phyloP scores from a whole-genome alignment of 805 yeast species.

The Clavispora asparagi region DNA sequence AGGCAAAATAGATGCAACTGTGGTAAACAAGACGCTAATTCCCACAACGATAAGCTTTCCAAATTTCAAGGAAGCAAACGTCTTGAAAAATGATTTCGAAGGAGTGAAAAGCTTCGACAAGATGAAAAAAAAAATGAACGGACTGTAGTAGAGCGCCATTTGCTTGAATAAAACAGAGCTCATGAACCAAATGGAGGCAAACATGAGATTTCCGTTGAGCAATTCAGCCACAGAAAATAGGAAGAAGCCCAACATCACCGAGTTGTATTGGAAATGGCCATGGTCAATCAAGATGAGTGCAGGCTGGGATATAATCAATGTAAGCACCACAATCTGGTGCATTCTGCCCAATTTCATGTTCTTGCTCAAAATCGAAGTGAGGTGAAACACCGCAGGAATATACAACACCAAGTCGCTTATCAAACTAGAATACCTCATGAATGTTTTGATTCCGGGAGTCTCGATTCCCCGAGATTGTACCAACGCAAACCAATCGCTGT shows the following conservation, averaged over 20 bases:
- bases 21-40: constrained; percentile 53
- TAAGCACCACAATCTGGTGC: constrained; percentile 71
- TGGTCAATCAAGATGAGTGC: constrained; percentile 81
- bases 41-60: constrained; percentile 59
- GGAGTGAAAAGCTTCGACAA: constrained; percentile 43
- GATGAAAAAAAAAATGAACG: constrained; percentile 77
- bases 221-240: constrained; percentile 63
- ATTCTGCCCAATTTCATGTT: constrained; percentile 51
- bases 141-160: constrained; percentile 92
- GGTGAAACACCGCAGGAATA: constrained; percentile 74
- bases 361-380: constrained; percentile 67
- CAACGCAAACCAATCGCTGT: constrained; percentile 72
- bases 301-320: constrained; percentile 82
- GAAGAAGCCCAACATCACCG: constrained; percentile 89
- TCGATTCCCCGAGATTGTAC: constrained; percentile 76
- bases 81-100: constrained; percentile 14
- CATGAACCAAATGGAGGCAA: constrained; percentile 76
- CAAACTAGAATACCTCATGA: constrained; percentile 77
- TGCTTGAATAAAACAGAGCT: constrained; percentile 82
- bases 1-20: constrained; percentile 53
- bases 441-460: constrained; percentile 60
- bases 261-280: constrained; percentile 95
- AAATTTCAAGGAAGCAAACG: constrained; percentile 38
- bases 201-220: constrained; percentile 53
- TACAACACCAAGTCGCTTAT: constrained; percentile 69